These are phyloP conservation scores for Silene conica DNA, from an alignment of 148 eudicot species.

Conservation along the genomic window DNA sequence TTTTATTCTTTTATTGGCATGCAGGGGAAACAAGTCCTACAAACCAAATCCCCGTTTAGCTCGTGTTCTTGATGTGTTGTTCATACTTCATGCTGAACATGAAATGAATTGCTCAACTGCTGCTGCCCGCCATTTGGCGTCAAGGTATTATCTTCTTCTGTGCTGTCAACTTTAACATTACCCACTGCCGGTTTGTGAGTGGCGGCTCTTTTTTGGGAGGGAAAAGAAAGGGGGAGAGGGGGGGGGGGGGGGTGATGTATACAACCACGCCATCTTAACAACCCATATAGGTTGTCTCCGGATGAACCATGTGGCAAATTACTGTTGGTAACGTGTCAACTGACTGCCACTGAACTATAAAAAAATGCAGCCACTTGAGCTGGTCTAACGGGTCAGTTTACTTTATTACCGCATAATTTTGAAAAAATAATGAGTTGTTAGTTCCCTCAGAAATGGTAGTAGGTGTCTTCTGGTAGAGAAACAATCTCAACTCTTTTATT, in stretches of 20 bases:
- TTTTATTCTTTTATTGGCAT: conserved; percentile 9
- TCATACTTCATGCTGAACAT: conserved; percentile 97
- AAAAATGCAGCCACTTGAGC: not conserved
- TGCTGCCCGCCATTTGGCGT: conserved; percentile 97
- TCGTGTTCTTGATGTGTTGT: conserved; percentile 85
- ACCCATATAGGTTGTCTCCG: not conserved
- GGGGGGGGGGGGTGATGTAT: not conserved
- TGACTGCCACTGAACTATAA: not conserved
- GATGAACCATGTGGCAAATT: not conserved
- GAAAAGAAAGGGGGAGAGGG: not conserved
- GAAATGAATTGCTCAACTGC: conserved; percentile 99
- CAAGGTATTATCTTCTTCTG: conserved; percentile 47
- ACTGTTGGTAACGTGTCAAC: not conserved
- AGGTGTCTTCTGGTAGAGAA: not conserved
- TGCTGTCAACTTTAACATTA: not conserved
- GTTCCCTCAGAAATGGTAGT: not conserved
- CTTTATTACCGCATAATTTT: not conserved
- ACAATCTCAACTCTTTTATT: not conserved
- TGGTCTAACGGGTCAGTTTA: not conserved
- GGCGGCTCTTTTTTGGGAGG: not conserved
- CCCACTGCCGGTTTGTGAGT: not conserved
- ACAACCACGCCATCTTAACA: not conserved
- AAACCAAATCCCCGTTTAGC: conserved; percentile 95
- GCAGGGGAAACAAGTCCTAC: conserved; percentile 84
- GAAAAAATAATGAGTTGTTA: not conserved